Base-by-base conservation (phyloP, 176 grass and related monocot genomes). In the Oryza brachyantha region DNA sequence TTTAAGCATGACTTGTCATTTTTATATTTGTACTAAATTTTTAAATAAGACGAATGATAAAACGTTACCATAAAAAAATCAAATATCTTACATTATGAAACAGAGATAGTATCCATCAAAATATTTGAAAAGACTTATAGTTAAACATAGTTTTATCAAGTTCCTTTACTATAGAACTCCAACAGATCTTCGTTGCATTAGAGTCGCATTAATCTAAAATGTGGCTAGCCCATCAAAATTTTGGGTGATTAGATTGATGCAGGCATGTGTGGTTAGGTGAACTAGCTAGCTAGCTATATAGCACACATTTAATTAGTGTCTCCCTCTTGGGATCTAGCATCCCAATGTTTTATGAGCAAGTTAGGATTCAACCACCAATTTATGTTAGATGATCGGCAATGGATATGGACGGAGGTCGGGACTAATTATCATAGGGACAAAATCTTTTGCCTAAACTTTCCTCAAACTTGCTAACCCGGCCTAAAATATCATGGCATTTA, bases 321-420 rank as follows among this genome's bases (percentile, higher is more conserved):
- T 74, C 73, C n/a, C 36, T 40, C 61, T 67, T 86, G 69, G 50
- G 68, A 41, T 58, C 60, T 66, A 64, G 29, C 82, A 16, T 8
- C 1, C 22, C 39, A 63, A 36, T 24, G 22, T 19, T 60, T 13
- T 41, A 7, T n/a, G 10, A 48, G 50, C 48, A 3, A 5, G 1
- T 29, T 14, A 55, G 76, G 46, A 55, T 57, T 60, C 19, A 37
- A 38, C 25, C 19, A 57, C 21, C 52, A 8, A 55, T 7, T 8
- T 17, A 12, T 1, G 3, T n/a, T 57, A 24, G 52, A 57, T 57
- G 52, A 42, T 76, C 60, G 19, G 37, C 27, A 28, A 31, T 13
- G 73, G 57, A 28, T 42, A 27, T 41, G 26, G 9, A 42, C 16
- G 17, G 24, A 64, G 45, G 7, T 27, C 21, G 22, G 5, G 1